phyloP scores from a whole-genome alignment of 306 rosid species.

The Neltuma alba region DNA sequence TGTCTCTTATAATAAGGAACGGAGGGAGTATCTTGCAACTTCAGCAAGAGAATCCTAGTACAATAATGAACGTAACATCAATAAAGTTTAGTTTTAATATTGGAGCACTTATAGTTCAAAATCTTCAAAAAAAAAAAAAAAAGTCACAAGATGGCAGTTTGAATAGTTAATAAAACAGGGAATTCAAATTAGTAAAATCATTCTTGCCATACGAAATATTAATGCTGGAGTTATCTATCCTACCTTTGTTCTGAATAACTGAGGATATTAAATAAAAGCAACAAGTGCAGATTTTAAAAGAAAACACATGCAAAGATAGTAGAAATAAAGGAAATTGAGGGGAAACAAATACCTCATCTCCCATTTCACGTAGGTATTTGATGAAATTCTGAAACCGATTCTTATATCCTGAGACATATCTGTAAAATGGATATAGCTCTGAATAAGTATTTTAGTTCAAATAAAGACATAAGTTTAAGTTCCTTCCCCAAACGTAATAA shows the following conservation, averaged over 20 bases:
- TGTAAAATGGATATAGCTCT: constrained; percentile 35
- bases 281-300: not conserved
- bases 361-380: constrained; percentile 59
- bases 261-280: not conserved
- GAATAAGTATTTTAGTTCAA: not conserved
- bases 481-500: not conserved
- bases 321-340: not conserved
- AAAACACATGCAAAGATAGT: constrained; percentile 4
- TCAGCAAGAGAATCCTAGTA: constrained; percentile 5
- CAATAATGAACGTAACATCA: constrained; percentile 26
- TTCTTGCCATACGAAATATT: not conserved
- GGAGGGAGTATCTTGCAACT: not conserved
- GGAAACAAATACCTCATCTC: constrained; percentile 50
- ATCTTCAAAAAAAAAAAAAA: not conserved
- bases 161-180: not conserved
- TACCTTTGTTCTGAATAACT: not conserved
- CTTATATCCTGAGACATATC: constrained; percentile 60
- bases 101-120: not conserved
- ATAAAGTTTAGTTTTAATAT: not conserved
- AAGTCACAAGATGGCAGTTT: not conserved
- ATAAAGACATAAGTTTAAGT: not conserved
- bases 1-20: too few species aligned
- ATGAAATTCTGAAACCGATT: constrained; percentile 61
- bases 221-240: not conserved
- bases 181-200: not conserved